phyloP scores from a whole-genome alignment of 2,329 filamentous ascomycete genomes.

The Cryphonectria japonica region DNA sequence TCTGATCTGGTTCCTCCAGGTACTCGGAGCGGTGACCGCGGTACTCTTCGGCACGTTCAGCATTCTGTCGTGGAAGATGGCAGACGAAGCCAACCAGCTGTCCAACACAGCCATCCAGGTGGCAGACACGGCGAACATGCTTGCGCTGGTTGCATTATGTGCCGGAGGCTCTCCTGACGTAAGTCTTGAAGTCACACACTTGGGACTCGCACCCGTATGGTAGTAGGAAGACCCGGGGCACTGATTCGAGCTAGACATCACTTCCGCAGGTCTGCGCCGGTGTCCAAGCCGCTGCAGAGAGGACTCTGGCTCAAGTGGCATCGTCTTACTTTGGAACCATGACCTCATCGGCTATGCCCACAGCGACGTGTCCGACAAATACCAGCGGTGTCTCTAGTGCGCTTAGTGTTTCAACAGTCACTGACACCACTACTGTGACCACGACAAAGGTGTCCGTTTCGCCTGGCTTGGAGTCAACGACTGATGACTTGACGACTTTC shows the following conservation, averaged over 20 bases:
- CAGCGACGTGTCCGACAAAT: background rate
- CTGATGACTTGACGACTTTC: too few species aligned
- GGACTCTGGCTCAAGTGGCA: slow-evolving; percentile 1
- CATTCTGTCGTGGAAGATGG: slow-evolving; percentile 13
- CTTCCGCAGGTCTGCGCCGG: slow-evolving; percentile 3
- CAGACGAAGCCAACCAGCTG: slow-evolving; percentile 6
- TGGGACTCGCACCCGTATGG: background rate
- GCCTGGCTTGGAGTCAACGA: too few species aligned
- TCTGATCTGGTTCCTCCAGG: slow-evolving; percentile 16
- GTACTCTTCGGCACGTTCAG: slow-evolving; percentile 19
- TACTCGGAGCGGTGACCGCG: slow-evolving; percentile 17
- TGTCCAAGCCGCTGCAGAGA: slow-evolving; percentile 1
- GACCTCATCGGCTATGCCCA: background rate
- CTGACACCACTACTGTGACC: background rate
- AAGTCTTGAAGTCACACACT: background rate
- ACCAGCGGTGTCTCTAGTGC: background rate
- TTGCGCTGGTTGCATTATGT: slow-evolving; percentile 18
- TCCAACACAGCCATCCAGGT: slow-evolving; percentile 7
- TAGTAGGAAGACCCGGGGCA: background rate
- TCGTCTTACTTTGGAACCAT: slow-evolving; percentile 2
- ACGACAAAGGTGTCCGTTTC: background rate
- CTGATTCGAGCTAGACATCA: background rate
- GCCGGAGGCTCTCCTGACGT: slow-evolving; percentile 5
- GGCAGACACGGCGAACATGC: slow-evolving; percentile 15
- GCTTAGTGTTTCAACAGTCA: background rate